These are phyloP conservation scores for Neospermospora avenae DNA, from an alignment of 2,329 filamentous ascomycete genomes.

Conservation along the genomic window DNA sequence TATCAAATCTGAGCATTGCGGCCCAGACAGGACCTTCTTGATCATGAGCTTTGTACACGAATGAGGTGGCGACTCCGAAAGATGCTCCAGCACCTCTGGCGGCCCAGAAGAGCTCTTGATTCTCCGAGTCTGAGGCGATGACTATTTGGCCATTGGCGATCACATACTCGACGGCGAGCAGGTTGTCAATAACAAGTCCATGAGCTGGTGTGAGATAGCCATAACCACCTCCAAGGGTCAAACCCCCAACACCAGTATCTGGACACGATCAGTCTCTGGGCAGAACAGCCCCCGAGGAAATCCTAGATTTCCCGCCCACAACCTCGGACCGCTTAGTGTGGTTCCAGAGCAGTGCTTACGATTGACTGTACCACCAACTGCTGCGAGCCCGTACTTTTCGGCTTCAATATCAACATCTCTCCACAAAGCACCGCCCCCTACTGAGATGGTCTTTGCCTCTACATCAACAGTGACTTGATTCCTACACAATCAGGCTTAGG, in stretches of 20 bases:
- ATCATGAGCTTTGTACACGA: conserved; percentile 13
- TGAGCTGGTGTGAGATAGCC: conserved; percentile 49
- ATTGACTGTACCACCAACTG: conserved; percentile 27
- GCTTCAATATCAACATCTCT: conserved; percentile 24
- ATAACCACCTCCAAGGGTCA: conserved; percentile 37
- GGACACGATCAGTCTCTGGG: not conserved
- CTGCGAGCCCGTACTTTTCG: conserved; percentile 20
- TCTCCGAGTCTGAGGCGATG: conserved; percentile 15
- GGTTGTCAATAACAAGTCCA: conserved; percentile 27
- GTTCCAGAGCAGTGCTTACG: not conserved
- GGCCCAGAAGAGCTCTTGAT: conserved; percentile 27
- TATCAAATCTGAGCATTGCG: conserved; percentile 18
- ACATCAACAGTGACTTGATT: conserved; percentile 18
- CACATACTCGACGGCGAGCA: conserved; percentile 21
- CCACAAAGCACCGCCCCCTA: conserved; percentile 27
- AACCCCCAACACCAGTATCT: conserved; percentile 18
- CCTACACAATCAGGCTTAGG: conserved; percentile 11
- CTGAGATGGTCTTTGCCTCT: conserved; percentile 16
- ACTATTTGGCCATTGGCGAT: conserved; percentile 22
- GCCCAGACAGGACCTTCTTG: conserved; percentile 21
- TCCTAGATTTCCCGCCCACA: too few relatives aligned
- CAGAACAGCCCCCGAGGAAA: not conserved
- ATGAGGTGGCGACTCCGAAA: conserved; percentile 16
- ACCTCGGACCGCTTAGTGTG: too few relatives aligned
- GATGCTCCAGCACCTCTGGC: conserved; percentile 21